Evolutionary conservation across 352 stramenopile genomes (phyloP).

Genomic region (Phytophthora idaei): DNA sequence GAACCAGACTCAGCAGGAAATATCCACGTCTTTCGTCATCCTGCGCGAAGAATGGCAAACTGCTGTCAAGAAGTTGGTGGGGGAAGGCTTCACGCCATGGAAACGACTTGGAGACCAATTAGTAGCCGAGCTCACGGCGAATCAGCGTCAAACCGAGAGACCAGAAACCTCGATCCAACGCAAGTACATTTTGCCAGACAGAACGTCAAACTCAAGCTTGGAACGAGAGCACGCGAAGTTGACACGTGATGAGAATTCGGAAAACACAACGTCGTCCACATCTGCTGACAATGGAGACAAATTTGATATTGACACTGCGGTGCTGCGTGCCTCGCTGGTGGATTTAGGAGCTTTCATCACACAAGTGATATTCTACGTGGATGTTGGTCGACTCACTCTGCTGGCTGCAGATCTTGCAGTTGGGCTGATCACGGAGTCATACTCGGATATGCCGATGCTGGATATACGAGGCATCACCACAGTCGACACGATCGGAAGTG

Average conservation of each 20-base stretch:
- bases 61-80: slow-evolving; percentile 23
- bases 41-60: slow-evolving; percentile 34
- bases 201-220: slow-evolving; percentile 36
- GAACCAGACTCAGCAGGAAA: slow-evolving; percentile 34
- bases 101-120: slow-evolving; percentile 35
- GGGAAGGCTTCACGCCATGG: slow-evolving; percentile 34
- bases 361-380: slow-evolving; percentile 42
- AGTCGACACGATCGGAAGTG: slow-evolving; percentile 48
- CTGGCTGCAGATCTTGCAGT: slow-evolving; percentile 41
- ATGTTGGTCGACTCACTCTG: slow-evolving; percentile 36
- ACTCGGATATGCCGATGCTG: slow-evolving; percentile 52
- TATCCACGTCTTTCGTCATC: slow-evolving; percentile 33
- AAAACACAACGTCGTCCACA: slow-evolving; percentile 13
- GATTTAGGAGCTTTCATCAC: slow-evolving; percentile 35
- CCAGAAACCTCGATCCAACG: slow-evolving; percentile 33
- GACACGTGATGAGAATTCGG: background rate
- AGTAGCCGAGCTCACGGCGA: slow-evolving; percentile 38
- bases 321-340: slow-evolving; percentile 37
- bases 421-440: slow-evolving; percentile 65
- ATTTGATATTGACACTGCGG: slow-evolving; percentile 43
- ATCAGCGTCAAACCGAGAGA: slow-evolving; percentile 33
- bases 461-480: slow-evolving; percentile 62
- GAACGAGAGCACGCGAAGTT: slow-evolving; percentile 22
- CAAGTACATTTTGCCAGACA: slow-evolving; percentile 30
- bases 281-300: slow-evolving; percentile 8